Base-by-base conservation (phyloP, 306 rosid genomes). In the Glycine soja region DNA sequence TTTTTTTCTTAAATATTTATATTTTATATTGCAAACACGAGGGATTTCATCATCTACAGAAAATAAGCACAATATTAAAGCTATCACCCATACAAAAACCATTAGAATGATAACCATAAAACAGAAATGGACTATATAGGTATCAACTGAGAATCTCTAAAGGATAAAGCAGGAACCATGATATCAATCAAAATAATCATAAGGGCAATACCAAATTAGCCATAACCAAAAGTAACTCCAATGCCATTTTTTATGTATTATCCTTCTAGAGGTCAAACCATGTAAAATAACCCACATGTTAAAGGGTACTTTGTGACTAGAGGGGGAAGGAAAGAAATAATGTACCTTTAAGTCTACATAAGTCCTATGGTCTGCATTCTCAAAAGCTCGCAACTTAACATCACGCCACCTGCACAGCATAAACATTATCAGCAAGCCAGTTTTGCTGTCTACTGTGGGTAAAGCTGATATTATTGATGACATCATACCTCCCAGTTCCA, bases 331-430 rank as follows among this genome's bases (percentile, higher is more conserved):
- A 65, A n/a, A 70, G 65, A 57, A 14, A 32, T 30, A 76, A 67
- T 45, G 73, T 87, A 95, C 98, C 98, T 95, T 95, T 81, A 95
- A 82, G 83, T 95, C 98, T 40, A 95, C 98, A 11, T 95, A 95
- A 58, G 98, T 95, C 84, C 98, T 97, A 80, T 95, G 97, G 67
- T 95, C 97, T 19, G 98, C 98, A 81, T 91, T 78, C 85, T 95
- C 98, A 82, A 95, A 95, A 70, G 97, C 87, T 36, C 92, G 85
- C 67, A 92, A 69, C 87, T 95, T 95, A 53, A 95, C 97, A 84
- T 95, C 98, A 19, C 98, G 97, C 98, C 98, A 95, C 91, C 98
- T 94, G 88, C 76, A 79, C 7, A 54, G 64, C 24, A 47, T 3
- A 78, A 83, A 70, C 72, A 79, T 76, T 5, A 62, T 88, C 57